Conservation (phyloP, 495 filamentous ascomycete species). For the Neurospora sublineolata region DNA sequence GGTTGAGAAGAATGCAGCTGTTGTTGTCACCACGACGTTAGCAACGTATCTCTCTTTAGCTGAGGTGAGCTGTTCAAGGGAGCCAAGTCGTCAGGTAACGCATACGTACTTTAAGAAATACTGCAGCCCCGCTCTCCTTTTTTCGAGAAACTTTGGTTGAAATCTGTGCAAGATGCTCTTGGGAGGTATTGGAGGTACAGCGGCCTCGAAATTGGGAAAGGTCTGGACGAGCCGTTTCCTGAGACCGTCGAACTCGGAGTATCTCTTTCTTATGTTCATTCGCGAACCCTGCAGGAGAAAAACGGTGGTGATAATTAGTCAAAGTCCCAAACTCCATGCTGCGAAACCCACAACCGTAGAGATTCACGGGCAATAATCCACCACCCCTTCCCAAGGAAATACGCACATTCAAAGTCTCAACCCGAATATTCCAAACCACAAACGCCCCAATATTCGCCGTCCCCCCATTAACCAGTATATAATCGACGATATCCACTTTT, state of each 20-base stretch:
- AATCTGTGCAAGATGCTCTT: slow-evolving; percentile 45
- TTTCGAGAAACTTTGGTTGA: slow-evolving; percentile 39
- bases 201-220: slow-evolving; percentile 43
- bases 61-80: background rate
- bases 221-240: slow-evolving; percentile 37
- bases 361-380: background rate
- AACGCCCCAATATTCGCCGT: slow-evolving; percentile 44
- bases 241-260: slow-evolving; percentile 47
- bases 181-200: slow-evolving; percentile 43
- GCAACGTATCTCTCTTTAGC: background rate
- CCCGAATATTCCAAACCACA: slow-evolving; percentile 43
- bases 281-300: slow-evolving; percentile 28
- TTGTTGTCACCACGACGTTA: background rate
- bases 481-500: slow-evolving; percentile 41
- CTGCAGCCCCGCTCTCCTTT: slow-evolving; percentile 40
- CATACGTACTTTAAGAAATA: slow-evolving; percentile 43
- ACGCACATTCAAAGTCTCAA: slow-evolving; percentile 39
- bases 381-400: background rate
- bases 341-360: background rate
- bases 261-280: slow-evolving; percentile 46
- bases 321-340: background rate
- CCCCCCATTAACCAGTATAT: slow-evolving; percentile 40
- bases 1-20: slow-evolving; percentile 46
- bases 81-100: background rate
- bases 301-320: background rate